Evolutionary conservation across 73 alveolate species (phyloP).

Genomic region (Paramecium biaurelia): DNA sequence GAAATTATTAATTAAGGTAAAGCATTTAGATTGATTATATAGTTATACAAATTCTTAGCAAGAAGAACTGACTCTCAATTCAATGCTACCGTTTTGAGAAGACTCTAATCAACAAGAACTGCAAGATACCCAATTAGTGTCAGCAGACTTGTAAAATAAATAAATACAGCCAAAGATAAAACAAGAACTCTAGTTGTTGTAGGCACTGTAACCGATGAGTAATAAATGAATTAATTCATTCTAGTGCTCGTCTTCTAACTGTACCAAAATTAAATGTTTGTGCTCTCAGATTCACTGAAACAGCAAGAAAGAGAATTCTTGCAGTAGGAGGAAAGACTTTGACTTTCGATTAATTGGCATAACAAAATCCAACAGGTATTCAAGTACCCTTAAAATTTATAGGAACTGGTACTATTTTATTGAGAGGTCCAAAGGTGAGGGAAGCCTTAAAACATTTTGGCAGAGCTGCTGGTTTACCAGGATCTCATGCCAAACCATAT

Average conservation of each 20-base stretch:
- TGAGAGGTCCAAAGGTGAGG: slow-evolving; percentile 96
- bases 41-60: slow-evolving; percentile 81
- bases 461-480: slow-evolving; percentile 94
- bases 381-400: not conserved
- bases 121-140: slow-evolving; percentile 93
- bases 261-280: slow-evolving; percentile 94
- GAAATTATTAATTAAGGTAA: slow-evolving; percentile 45
- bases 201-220: slow-evolving; percentile 96
- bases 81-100: slow-evolving; percentile 87
- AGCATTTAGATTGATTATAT: not conserved
- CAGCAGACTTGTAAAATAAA: slow-evolving; percentile 85
- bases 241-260: slow-evolving; percentile 75
- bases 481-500: slow-evolving; percentile 67
- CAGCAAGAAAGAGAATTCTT: slow-evolving; percentile 97
- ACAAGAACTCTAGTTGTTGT: slow-evolving; percentile 82
- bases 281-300: slow-evolving; percentile 96
- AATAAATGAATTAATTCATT: not conserved
- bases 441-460: slow-evolving; percentile 97
- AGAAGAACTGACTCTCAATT: slow-evolving; percentile 96
- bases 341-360: slow-evolving; percentile 95
- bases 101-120: slow-evolving; percentile 87
- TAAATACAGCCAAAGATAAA: slow-evolving; percentile 69
- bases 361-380: slow-evolving; percentile 88
- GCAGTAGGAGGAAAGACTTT: slow-evolving; percentile 95
- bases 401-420: slow-evolving; percentile 88